Conservation (phyloP, 2,329 filamentous ascomycete species). For the Magnaporthiopsis incrustans region DNA sequence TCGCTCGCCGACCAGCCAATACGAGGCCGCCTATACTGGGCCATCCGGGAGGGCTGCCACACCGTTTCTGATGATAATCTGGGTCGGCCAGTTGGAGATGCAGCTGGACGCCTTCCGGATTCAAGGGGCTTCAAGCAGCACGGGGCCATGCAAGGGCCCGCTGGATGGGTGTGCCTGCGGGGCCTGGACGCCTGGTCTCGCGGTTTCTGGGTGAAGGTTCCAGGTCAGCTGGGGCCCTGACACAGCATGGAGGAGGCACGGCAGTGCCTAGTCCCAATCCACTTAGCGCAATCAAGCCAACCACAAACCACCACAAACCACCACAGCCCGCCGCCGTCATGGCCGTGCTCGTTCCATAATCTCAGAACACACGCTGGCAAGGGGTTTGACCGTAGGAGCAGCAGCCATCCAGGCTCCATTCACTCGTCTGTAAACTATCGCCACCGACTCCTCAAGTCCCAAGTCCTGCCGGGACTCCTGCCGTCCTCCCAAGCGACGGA, state of each 20-base stretch:
- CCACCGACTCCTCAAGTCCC: neutral
- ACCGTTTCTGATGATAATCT: neutral
- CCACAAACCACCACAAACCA: neutral
- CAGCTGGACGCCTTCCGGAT: neutral
- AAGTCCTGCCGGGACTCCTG: neutral
- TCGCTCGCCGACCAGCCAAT: neutral
- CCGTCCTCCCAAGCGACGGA: no score
- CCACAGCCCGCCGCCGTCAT: neutral
- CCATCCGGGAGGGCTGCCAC: neutral
- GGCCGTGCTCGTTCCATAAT: neutral
- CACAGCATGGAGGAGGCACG: neutral
- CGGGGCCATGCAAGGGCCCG: neutral
- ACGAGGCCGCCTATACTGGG: neutral
- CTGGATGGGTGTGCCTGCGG: neutral
- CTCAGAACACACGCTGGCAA: neutral
- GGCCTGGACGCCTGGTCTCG: neutral
- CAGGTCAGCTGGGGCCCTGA: neutral
- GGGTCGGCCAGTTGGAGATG: neutral
- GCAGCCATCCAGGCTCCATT: neutral
- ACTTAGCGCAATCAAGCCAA: neutral
- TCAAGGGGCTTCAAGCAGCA: neutral
- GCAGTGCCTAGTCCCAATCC: neutral
- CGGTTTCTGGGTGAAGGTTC: neutral
- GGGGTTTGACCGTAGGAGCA: neutral
- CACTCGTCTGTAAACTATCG: neutral